These are phyloP conservation scores for Fusarium poae DNA, from an alignment of 2,329 filamentous ascomycete species.

Conservation along the genomic window DNA sequence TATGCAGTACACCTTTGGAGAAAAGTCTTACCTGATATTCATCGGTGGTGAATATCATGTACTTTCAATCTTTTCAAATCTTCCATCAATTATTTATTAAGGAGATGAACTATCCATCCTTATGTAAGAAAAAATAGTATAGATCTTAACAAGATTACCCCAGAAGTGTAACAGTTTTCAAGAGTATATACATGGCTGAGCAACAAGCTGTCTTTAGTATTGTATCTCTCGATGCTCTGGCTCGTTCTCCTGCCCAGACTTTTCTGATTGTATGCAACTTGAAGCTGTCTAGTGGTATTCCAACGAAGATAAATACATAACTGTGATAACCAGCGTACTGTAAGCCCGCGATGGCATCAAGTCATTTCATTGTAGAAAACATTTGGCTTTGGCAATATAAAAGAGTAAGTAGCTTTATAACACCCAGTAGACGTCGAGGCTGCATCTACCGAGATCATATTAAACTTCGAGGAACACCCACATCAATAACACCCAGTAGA, in stretches of 20 bases:
- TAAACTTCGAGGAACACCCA: no score
- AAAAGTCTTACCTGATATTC: not conserved
- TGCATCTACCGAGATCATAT: no score
- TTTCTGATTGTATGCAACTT: not conserved
- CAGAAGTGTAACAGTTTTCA: no score
- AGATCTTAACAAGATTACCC: no score
- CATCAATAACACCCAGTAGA: not conserved
- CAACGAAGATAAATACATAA: not conserved
- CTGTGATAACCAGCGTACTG: not conserved
- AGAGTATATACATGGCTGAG: not conserved
- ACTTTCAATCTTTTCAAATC: not conserved
- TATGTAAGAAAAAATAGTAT: no score
- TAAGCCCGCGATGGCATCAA: not conserved
- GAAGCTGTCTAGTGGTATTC: not conserved
- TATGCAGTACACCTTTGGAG: not conserved
- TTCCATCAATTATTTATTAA: no score
- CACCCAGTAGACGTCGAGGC: no score
- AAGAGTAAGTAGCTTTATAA: no score
- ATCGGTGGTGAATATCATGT: not conserved
- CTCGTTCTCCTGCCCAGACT: not conserved
- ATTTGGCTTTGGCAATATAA: not conserved
- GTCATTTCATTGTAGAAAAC: not conserved
- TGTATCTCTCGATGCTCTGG: not conserved
- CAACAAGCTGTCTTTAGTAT: not conserved
- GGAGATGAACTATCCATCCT: no score